These are phyloP conservation scores for Fraxinus anomala DNA, from an alignment of 257 asterid genomes.

Conservation along the genomic window DNA sequence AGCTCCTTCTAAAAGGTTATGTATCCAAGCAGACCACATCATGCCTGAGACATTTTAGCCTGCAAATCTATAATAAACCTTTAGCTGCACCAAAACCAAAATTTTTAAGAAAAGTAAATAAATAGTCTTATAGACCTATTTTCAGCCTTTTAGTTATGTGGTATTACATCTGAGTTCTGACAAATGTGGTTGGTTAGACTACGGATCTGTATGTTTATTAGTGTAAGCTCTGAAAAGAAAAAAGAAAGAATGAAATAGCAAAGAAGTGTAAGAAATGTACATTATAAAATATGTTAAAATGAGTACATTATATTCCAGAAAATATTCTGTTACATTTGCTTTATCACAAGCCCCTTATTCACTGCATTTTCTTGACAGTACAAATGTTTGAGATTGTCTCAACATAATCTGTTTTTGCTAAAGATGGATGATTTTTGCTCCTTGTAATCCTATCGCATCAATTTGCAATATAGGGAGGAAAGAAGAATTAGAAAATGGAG, in stretches of 20 bases:
- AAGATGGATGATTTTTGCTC: slow-evolving; percentile 15
- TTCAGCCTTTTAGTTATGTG: not conserved
- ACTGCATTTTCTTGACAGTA: slow-evolving; percentile 18
- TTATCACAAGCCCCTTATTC: not conserved
- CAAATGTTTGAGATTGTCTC: slow-evolving; percentile 2
- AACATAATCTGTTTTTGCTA: not conserved
- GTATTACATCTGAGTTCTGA: not conserved
- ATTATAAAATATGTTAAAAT: slow-evolving; percentile 2
- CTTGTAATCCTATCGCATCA: slow-evolving; percentile 19
- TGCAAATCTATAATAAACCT: not conserved
- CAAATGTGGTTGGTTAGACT: not conserved
- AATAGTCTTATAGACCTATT: not conserved
- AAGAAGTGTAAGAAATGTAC: not conserved
- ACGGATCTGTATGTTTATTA: not conserved
- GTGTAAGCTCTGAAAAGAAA: not conserved
- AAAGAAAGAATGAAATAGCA: not conserved
- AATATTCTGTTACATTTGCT: slow-evolving; percentile 9
- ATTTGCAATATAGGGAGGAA: slow-evolving; percentile 64
- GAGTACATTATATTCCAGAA: slow-evolving; percentile 20
- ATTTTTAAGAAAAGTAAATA: not conserved
- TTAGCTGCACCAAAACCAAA: not conserved
- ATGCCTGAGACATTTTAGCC: not conserved
- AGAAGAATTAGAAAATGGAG: slow-evolving; percentile 96
- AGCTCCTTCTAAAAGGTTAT: not conserved
- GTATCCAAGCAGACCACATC: not conserved